Conservation (phyloP, 768 basidiomycete genomes). For the Suillus placidus region DNA sequence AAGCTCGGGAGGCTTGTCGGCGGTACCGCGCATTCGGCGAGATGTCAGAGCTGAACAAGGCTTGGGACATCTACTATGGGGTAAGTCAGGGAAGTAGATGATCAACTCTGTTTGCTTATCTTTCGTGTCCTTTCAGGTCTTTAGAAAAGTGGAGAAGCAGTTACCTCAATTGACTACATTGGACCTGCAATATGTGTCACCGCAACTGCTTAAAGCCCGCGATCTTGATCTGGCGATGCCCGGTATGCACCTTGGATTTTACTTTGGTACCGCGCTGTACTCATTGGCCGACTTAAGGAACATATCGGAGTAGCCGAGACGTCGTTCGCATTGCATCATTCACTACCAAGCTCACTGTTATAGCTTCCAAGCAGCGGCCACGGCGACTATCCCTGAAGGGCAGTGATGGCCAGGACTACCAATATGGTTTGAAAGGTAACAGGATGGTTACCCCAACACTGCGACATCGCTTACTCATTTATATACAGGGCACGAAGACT, state of each 20-base stretch:
- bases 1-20: constrained; percentile 89
- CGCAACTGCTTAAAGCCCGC: constrained; percentile 83
- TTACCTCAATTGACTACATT: constrained; percentile 85
- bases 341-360: constrained; percentile 87
- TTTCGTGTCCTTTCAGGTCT: constrained; percentile 57
- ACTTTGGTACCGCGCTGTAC: background rate
- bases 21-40: constrained; percentile 88
- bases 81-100: constrained; percentile 45
- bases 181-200: constrained; percentile 97
- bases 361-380: constrained; percentile 96
- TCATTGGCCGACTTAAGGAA: constrained; percentile 51
- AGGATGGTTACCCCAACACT: background rate
- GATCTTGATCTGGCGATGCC: constrained; percentile 96
- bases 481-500: constrained; percentile 87
- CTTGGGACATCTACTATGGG: constrained; percentile 98
- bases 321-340: constrained; percentile 85
- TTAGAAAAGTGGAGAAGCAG: constrained; percentile 95
- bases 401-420: constrained; percentile 91
- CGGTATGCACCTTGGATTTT: constrained; percentile 47
- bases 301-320: constrained; percentile 86
- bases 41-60: constrained; percentile 87
- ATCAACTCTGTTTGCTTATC: constrained; percentile 9
- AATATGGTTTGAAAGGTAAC: constrained; percentile 87
- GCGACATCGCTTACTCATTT: constrained; percentile 7
- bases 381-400: constrained; percentile 86